Evolutionary conservation across 768 basidiomycete species (phyloP).

Genomic region (Termitomyces sp.): DNA sequence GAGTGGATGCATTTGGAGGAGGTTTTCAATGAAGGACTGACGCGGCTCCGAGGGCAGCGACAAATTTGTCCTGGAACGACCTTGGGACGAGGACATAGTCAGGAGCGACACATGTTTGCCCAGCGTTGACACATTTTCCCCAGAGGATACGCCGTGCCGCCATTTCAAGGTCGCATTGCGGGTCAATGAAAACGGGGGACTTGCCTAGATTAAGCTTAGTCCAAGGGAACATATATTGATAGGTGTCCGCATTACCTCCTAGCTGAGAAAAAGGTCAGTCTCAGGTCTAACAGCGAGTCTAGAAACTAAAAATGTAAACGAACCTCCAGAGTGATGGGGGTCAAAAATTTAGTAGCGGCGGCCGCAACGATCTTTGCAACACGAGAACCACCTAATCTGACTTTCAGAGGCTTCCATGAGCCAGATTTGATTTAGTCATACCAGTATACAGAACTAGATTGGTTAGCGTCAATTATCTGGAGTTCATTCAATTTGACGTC

Average conservation of each 20-base stretch:
- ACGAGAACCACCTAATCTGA: constrained; percentile 38
- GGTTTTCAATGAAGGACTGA: constrained; percentile 15
- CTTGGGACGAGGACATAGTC: constrained; percentile 48
- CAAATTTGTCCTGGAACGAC: constrained; percentile 38
- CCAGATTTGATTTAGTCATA: constrained; percentile 12
- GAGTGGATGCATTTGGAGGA: background rate
- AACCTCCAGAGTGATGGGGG: constrained; percentile 52
- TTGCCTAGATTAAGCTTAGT: constrained; percentile 37
- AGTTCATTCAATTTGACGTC: background rate
- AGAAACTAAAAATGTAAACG: background rate
- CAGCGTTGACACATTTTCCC: constrained; percentile 77
- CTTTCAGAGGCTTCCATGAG: background rate
- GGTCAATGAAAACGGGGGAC: constrained; percentile 70
- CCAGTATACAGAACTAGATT: constrained; percentile 60
- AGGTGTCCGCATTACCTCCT: constrained; percentile 24
- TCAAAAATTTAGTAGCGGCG: constrained; percentile 74
- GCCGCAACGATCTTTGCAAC: constrained; percentile 63
- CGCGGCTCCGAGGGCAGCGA: constrained; percentile 36
- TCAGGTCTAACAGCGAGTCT: background rate
- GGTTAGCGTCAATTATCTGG: background rate
- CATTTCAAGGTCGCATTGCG: constrained; percentile 56
- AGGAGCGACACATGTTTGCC: constrained; percentile 69
- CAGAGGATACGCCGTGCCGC: constrained; percentile 72
- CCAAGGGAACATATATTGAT: background rate
- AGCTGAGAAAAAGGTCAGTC: constrained; percentile 30